Base-by-base conservation (phyloP, 2,329 filamentous ascomycete species). In the Ascochyta lentis region DNA sequence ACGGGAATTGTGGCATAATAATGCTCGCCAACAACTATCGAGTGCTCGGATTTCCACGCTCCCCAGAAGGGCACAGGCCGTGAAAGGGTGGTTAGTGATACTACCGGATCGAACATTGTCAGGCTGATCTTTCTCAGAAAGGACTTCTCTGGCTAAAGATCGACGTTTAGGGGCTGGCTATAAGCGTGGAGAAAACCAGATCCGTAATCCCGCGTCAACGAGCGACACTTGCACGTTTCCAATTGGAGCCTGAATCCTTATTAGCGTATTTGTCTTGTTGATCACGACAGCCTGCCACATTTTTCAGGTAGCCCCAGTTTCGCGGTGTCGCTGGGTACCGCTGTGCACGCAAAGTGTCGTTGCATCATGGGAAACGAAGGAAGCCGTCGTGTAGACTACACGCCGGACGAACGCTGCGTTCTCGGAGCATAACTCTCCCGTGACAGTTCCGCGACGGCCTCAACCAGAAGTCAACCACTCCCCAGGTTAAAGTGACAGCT, bases 131-230 rank as follows among this genome's bases (percentile, higher is more conserved):
- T 41, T 49, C 49, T 47, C 44, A 41, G 24, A 57, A 31, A 53
- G 42, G 39, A 46, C 47, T 57, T 34, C 45, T 62, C 62, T 46
- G n/a, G 57, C 56, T 43, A 23, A 49, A 47, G 60, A 67, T 65
- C 58, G 51, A 49, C 64, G 35, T 47, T 49, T 58, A 56, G n/a
- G 60, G 60, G 63, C 50, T 66, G 54, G 52, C 44, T 54, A 44
- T 35, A 40, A 57, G 57, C 58, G 56, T 67, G 61, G 60, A 53
- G 59, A 58, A 33, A 60, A 13, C 64, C 54, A 43, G 49, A 60
- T 63, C 52, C 49, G 62, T 56, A 53, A 52, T 51, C 39, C 39
- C 49, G 52, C 52, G 22, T 51, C 16, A 27, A 47, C 50, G 37
- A 50, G 53, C 49, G 50, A 63, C 54, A 60, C 60, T 59, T 65